phyloP scores from a whole-genome alignment of 805 yeast species.

The Diddensiella transvaalensis region DNA sequence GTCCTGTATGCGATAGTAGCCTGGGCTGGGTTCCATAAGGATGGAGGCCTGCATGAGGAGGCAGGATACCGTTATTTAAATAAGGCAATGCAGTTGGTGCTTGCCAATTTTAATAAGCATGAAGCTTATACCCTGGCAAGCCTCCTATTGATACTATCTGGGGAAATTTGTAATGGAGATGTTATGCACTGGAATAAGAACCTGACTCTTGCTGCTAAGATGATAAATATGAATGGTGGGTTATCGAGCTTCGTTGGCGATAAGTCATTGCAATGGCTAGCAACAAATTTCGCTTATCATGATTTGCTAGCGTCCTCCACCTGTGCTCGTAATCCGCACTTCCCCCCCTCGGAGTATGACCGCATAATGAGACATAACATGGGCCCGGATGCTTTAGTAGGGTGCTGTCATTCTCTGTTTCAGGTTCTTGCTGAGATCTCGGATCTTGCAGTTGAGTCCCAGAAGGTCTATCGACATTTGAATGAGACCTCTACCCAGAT shows the following conservation, averaged over 20 bases:
- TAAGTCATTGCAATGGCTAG: constrained; percentile 64
- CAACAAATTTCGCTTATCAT: constrained; percentile 76
- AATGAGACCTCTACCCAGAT: constrained; percentile 21
- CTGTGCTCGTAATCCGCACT: constrained; percentile 57
- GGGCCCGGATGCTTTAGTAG: constrained; percentile 67
- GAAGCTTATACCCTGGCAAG: constrained; percentile 53
- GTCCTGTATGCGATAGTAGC: constrained; percentile 52
- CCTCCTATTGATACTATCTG: constrained; percentile 66
- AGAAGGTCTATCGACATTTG: constrained; percentile 34
- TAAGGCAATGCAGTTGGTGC: constrained; percentile 24
- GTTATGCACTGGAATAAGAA: constrained; percentile 70
- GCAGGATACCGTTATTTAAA: constrained; percentile 26
- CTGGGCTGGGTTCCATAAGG: constrained; percentile 46
- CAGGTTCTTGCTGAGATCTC: constrained; percentile 65
- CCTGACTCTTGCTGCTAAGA: constrained; percentile 60
- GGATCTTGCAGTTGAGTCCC: constrained; percentile 52
- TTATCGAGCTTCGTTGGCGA: constrained; percentile 46
- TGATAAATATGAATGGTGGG: constrained; percentile 63
- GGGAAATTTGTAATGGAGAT: constrained; percentile 80
- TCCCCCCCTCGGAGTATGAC: constrained; percentile 59
- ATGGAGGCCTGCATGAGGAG: constrained; percentile 31
- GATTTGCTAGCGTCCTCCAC: constrained; percentile 66
- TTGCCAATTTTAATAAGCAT: constrained; percentile 17
- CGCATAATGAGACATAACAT: constrained; percentile 40
- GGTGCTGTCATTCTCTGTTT: constrained; percentile 67